phyloP scores from a whole-genome alignment of 2,329 filamentous ascomycete species.

The Fusarium oligoseptatum region DNA sequence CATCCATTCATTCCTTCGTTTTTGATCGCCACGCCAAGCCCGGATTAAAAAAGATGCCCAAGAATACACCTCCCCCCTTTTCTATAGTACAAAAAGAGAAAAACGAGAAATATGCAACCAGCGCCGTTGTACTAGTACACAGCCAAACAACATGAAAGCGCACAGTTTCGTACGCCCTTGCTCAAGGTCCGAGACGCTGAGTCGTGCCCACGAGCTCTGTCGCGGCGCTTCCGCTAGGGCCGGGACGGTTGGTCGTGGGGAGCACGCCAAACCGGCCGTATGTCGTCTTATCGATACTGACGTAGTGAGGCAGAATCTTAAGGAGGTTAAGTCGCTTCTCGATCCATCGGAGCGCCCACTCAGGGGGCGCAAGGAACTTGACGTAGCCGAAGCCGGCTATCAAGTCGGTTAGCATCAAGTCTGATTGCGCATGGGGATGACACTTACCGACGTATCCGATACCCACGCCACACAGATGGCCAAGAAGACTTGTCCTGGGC shows the following conservation, averaged over 20 bases:
- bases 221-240: conserved; percentile 58
- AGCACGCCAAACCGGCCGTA: conserved; percentile 93
- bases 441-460: conserved; percentile 88
- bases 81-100: conserved; percentile 40
- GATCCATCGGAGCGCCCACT: conserved; percentile 88
- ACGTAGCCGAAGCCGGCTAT: conserved; percentile 88
- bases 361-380: conserved; percentile 89
- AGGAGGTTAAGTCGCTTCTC: conserved; percentile 90
- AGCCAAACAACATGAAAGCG: conserved; percentile 25
- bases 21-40: conserved; percentile 31
- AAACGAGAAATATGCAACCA: conserved; percentile 10
- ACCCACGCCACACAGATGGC: conserved; percentile 85
- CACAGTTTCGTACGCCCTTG: conserved; percentile 5
- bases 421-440: neutral
- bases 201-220: conserved; percentile 72
- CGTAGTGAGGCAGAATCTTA: conserved; percentile 87
- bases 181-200: conserved; percentile 78
- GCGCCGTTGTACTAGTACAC: conserved; percentile 13
- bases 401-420: conserved; percentile 16
- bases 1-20: conserved; percentile 26
- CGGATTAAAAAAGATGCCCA: conserved; percentile 24
- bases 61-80: conserved; percentile 19
- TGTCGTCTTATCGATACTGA: conserved; percentile 95
- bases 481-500: conserved; percentile 85
- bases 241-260: conserved; percentile 66